Evolutionary conservation across 2,329 filamentous ascomycete genomes (phyloP).

Genomic region (Colletotrichum sp.): DNA sequence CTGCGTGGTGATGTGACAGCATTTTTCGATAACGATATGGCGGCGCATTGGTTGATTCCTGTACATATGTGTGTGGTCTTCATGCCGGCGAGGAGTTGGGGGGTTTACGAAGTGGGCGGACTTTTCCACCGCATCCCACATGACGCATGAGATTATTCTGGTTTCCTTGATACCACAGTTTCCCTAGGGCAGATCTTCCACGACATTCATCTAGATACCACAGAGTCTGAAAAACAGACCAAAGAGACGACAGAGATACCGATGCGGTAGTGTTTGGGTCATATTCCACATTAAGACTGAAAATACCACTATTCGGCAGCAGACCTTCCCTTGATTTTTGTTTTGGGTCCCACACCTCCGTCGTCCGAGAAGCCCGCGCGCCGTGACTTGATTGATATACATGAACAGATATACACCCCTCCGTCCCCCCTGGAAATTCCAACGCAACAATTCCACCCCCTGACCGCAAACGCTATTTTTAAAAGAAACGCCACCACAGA

Average conservation of each 20-base stretch:
- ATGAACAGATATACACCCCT: neutral
- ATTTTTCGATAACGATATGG: neutral
- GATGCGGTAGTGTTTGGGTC: constrained; percentile 5
- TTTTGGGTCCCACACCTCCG: neutral
- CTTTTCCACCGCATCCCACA: neutral
- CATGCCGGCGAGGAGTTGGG: constrained; percentile 15
- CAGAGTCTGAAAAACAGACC: neutral
- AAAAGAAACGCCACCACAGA: constrained; percentile 94
- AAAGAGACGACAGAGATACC: constrained; percentile 3
- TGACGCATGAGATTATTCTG: constrained; percentile 10
- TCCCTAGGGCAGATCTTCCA: neutral
- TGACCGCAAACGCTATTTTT: neutral
- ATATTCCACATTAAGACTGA: constrained; percentile 14
- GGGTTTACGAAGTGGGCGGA: neutral
- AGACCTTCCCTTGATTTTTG: neutral
- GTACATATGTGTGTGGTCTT: constrained; percentile 2
- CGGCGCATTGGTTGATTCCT: constrained; percentile 3
- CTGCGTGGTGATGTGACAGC: constrained; percentile 52
- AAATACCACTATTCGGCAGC: neutral
- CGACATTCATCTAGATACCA: neutral
- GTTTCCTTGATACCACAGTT: neutral
- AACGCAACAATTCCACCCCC: neutral
- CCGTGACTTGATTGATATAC: neutral
- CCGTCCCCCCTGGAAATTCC: neutral
- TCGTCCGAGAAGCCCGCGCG: neutral